Evolutionary conservation across 2,329 filamentous ascomycete species (phyloP).

Genomic region (Pseudopithomyces maydicus): DNA sequence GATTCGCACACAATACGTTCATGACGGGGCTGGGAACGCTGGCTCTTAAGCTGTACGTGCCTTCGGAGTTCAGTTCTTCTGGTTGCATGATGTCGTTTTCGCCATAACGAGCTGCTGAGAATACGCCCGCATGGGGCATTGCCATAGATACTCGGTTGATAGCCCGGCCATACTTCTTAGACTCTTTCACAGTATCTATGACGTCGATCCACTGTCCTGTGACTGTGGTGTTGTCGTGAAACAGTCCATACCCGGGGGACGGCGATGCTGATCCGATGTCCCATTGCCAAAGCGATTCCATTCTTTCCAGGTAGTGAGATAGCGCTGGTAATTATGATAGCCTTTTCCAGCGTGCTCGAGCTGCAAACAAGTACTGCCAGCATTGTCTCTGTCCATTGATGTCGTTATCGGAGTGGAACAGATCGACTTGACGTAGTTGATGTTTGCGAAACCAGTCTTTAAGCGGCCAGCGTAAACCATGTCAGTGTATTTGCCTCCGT

Average conservation of each 20-base stretch:
- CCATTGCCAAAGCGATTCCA: slow-evolving; percentile 53
- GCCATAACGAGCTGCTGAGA: slow-evolving; percentile 64
- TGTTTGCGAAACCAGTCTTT: slow-evolving; percentile 67
- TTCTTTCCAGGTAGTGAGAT: slow-evolving; percentile 61
- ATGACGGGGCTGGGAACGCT: slow-evolving; percentile 72
- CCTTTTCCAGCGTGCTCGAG: slow-evolving; percentile 72
- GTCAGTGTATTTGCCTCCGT: slow-evolving; percentile 56
- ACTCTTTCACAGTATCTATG: slow-evolving; percentile 59
- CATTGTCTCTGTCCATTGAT: slow-evolving; percentile 46
- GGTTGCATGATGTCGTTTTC: slow-evolving; percentile 74
- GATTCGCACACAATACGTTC: slow-evolving; percentile 74
- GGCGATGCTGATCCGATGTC: slow-evolving; percentile 48
- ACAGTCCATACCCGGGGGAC: slow-evolving; percentile 67
- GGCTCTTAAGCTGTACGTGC: slow-evolving; percentile 70
- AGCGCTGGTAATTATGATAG: slow-evolving; percentile 72
- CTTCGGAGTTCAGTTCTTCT: slow-evolving; percentile 62
- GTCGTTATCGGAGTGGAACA: slow-evolving; percentile 67
- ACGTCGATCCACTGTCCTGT: slow-evolving; percentile 71
- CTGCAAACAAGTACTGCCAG: slow-evolving; percentile 65
- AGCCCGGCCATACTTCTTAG: slow-evolving; percentile 58
- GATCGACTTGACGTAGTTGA: slow-evolving; percentile 56
- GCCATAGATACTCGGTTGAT: slow-evolving; percentile 79
- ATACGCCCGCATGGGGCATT: slow-evolving; percentile 75
- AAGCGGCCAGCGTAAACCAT: slow-evolving; percentile 62
- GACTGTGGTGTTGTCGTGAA: slow-evolving; percentile 76